Percentiles rank a stretch among this genome's conserved stretches.
Conservation (phyloP, 306 rosid species). For the Spatholobus suberectus region DNA sequence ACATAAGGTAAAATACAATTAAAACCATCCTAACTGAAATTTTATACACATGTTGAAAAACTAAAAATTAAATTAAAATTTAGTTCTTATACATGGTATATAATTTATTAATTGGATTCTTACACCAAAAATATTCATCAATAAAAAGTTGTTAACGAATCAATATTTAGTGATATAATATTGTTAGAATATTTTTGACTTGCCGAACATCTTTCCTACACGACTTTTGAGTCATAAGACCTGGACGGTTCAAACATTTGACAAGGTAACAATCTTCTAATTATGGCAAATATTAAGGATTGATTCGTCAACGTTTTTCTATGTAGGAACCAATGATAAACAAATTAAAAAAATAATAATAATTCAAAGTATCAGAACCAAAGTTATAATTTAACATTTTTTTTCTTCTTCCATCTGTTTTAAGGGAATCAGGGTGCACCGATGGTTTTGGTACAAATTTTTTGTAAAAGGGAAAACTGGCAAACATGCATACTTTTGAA, state of each 20-base stretch:
- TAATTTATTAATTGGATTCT: background rate
- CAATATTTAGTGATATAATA: too few species aligned
- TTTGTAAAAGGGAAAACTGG: background rate
- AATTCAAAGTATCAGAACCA: background rate
- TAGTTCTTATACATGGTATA: background rate
- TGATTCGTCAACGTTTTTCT: background rate
- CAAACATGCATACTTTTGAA: background rate
- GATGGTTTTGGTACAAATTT: background rate
- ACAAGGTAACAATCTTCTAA: background rate
- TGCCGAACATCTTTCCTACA: background rate
- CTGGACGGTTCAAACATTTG: background rate
- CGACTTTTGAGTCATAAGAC: background rate
- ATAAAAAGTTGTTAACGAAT: background rate
- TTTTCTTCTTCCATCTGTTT: background rate
- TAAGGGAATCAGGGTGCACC: background rate
- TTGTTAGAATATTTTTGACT: background rate
- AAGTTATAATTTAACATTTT: background rate
- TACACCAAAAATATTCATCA: background rate
- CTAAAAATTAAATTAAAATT: too few species aligned
- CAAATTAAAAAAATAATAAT: background rate
- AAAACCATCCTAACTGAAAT: too few species aligned
- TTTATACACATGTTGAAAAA: too few species aligned
- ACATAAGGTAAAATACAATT: too few species aligned
- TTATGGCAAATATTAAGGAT: background rate
- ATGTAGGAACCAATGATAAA: background rate